These are phyloP conservation scores for Carex pumila DNA, from an alignment of 176 grass and related monocot genomes.

Conservation along the genomic window DNA sequence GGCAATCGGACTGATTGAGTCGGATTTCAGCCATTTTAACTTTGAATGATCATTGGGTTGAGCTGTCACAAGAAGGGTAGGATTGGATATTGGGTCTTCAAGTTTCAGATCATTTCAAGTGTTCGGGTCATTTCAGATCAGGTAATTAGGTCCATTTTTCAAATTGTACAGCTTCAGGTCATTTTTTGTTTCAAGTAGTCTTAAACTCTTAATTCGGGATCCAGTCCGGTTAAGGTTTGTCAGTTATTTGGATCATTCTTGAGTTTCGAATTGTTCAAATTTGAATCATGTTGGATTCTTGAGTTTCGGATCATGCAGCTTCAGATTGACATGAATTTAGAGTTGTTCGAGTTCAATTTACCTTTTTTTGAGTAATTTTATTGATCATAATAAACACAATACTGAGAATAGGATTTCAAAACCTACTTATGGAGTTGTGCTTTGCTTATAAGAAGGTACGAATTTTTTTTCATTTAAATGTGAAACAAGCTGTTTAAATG, in stretches of 20 bases:
- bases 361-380: no score
- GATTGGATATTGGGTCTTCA: background rate
- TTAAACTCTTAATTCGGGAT: no score
- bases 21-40: background rate
- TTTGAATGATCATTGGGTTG: background rate
- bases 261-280: background rate
- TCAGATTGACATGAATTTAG: background rate
- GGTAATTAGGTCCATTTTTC: no score
- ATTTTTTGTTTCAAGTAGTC: background rate
- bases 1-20: background rate
- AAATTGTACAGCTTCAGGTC: background rate
- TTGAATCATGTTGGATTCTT: background rate
- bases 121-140: background rate
- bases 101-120: background rate
- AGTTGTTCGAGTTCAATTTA: no score
- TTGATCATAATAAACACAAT: no score
- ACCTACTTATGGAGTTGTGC: no score
- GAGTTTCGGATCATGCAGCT: background rate
- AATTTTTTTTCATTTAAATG: no score
- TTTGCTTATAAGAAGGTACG: no score
- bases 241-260: background rate
- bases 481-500: background rate
- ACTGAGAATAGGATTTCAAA: no score
- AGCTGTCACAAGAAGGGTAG: background rate
- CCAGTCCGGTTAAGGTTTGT: no score